A percentile compares a stretch with the other conserved stretches of the same genome.
phyloP scores from a whole-genome alignment of 805 yeast genomes.

The Scheffersomyces spartinae region DNA sequence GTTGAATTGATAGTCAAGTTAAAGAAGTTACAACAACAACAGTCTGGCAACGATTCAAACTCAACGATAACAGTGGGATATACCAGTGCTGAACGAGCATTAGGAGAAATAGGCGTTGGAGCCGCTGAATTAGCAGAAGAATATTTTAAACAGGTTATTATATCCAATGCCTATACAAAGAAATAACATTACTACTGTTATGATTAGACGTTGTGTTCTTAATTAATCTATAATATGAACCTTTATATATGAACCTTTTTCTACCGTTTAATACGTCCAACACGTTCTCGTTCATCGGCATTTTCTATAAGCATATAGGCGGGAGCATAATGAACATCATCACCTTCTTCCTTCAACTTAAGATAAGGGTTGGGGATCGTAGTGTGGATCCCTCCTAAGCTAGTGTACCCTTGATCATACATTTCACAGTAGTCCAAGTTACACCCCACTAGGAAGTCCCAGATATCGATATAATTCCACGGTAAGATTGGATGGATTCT shows the following conservation, averaged over 20 bases:
- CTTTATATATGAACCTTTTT: constrained; percentile 1
- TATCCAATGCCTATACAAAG: no score
- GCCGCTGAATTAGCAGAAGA: no score
- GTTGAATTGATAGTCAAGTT: constrained; percentile 57
- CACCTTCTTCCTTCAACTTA: constrained; percentile 11
- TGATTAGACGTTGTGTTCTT: no score
- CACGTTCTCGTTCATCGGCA: constrained; percentile 43
- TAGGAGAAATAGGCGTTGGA: constrained; percentile 78
- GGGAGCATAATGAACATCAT: constrained; percentile 26
- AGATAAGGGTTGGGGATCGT: constrained; percentile 67
- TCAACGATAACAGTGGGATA: constrained; percentile 32
- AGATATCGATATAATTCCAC: constrained; percentile 76
- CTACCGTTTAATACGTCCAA: constrained; percentile 19
- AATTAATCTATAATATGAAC: no score
- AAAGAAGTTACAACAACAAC: constrained; percentile 40
- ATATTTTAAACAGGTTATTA: no score
- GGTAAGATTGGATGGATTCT: constrained; percentile 82
- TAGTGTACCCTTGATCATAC: constrained; percentile 80
- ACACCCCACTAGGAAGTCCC: constrained; percentile 64
- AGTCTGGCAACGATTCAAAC: constrained; percentile 24
- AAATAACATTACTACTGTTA: no score
- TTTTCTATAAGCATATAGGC: constrained; percentile 52
- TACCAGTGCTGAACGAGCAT: constrained; percentile 71
- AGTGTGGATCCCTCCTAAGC: constrained; percentile 67
- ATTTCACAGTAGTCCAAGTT: constrained; percentile 60